Base-by-base conservation (phyloP, 495 filamentous ascomycete species). In the Evernia prunastri region DNA sequence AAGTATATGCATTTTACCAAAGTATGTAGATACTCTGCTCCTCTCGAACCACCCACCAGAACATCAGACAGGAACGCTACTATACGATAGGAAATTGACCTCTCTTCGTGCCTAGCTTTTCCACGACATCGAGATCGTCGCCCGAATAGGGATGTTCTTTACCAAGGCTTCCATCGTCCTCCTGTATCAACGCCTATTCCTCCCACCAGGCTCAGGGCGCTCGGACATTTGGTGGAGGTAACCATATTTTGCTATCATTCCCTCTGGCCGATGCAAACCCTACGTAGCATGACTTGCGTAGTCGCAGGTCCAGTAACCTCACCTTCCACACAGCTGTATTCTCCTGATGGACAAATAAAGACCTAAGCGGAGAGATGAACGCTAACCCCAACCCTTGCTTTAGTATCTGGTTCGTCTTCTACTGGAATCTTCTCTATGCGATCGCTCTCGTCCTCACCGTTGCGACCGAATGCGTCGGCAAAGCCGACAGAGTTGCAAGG, bases 151-250 rank as follows among this genome's bases (percentile, higher is more conserved):
- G 43, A 71, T 82, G n/a, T 74, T 80, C 36, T 77, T 76, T 64
- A 80, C 80, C 58, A 83, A 83, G 72, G 76, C 75, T 25, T 79
- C 80, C 0, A 81, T 83, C 56, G 63, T 83, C 17, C 70, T 81
- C 61, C 76, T 82, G 62, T 82, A 79, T 66, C 77, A 74, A 57
- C 78, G 77, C 29, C 71, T 81, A 27, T 83, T 83, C 62, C 72
- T 77, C 12, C 75, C 77, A 0, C 68, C 66, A 4, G 68, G 70
- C 37, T 75, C 79, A 73, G 71, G 74, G 12, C 57, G 53, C 23
- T 65, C 63, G 18, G n/a, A 17, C 15, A 66, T 63, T 43, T 72
- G 56, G 45, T 72, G 65, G 63, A 31, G 69, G 45, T 51, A 27
- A 29, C 7, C 4, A 13, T 11, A 51, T 15, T 12, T 13, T 11